These are phyloP conservation scores for Pseudogymnoascus sp. DNA, from an alignment of 2,329 filamentous ascomycete species.

Conservation along the genomic window DNA sequence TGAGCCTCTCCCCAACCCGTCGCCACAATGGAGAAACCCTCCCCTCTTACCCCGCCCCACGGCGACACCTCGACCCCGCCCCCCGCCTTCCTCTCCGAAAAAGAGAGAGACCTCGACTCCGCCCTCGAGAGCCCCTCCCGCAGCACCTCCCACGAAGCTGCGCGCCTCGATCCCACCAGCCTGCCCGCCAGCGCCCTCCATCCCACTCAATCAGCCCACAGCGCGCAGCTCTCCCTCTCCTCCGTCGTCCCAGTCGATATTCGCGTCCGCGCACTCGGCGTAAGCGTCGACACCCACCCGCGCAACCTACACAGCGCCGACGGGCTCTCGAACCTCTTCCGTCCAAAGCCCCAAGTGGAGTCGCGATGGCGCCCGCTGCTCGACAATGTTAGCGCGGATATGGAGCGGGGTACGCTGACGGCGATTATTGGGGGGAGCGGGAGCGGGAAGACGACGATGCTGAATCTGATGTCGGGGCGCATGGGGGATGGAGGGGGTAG, in stretches of 20 bases:
- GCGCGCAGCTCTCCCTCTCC: slow-evolving; percentile 26
- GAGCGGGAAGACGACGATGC: slow-evolving; percentile 62
- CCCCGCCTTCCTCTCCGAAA: background rate
- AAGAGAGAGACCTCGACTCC: background rate
- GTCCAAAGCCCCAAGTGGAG: slow-evolving; percentile 23
- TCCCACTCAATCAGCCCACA: slow-evolving; percentile 12
- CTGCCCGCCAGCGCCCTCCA: background rate
- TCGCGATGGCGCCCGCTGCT: slow-evolving; percentile 41
- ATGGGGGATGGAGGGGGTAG: slow-evolving; percentile 46
- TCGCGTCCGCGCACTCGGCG: slow-evolving; percentile 43
- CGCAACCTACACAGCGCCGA: slow-evolving; percentile 42
- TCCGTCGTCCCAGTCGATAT: slow-evolving; percentile 50
- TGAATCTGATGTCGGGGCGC: slow-evolving; percentile 64
- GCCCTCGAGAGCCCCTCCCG: background rate
- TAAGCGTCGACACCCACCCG: slow-evolving; percentile 51
- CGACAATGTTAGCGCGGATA: slow-evolving; percentile 53
- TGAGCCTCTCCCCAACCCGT: background rate
- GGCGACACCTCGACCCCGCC: background rate
- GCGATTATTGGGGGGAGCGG: slow-evolving; percentile 70
- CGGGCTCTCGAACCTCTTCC: slow-evolving; percentile 29
- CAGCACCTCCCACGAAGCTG: background rate
- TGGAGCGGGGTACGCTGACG: slow-evolving; percentile 58
- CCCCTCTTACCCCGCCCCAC: background rate
- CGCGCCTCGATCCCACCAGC: background rate
- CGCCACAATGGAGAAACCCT: background rate